Conservation (phyloP, 768 basidiomycete genomes). For the Collybiopsis confluens region DNA sequence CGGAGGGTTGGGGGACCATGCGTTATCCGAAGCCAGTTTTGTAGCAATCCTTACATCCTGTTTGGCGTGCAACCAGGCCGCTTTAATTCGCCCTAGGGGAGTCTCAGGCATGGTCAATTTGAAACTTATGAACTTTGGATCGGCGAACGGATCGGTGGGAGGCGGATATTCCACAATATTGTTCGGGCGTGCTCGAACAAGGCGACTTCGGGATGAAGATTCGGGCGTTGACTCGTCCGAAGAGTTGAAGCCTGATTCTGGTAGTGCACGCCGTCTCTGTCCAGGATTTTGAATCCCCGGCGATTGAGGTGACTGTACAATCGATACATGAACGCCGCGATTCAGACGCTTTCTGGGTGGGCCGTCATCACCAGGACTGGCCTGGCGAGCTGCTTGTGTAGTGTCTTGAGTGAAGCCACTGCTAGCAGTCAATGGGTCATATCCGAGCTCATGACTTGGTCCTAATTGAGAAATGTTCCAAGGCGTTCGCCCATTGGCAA, state of each 20-base stretch:
- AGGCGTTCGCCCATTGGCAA: conserved; percentile 33
- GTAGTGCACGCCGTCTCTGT: conserved; percentile 40
- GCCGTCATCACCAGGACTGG: conserved; percentile 39
- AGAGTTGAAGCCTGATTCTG: conserved; percentile 47
- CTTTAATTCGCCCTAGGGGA: conserved; percentile 39
- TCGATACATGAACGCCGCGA: conserved; percentile 44
- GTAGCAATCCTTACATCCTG: conserved; percentile 61
- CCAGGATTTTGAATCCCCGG: conserved; percentile 55
- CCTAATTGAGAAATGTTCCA: conserved; percentile 31
- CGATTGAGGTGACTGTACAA: conserved; percentile 47
- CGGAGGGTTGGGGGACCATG: conserved; percentile 40
- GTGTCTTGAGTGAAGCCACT: conserved; percentile 43
- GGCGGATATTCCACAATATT: conserved; percentile 17
- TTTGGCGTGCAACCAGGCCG: conserved; percentile 65
- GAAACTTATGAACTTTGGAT: conserved; percentile 52
- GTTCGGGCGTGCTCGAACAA: conserved; percentile 43
- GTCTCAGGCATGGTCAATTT: conserved; percentile 58
- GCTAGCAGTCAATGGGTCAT: conserved; percentile 56
- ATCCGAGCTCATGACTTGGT: conserved; percentile 16
- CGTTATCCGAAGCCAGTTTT: conserved; percentile 49
- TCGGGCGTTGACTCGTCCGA: conserved; percentile 70
- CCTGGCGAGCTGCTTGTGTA: conserved; percentile 8
- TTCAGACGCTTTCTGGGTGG: conserved; percentile 73
- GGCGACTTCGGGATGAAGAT: conserved; percentile 38
- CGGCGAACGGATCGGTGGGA: conserved; percentile 14